A percentile compares a stretch with the other conserved stretches of the same genome.
Evolutionary conservation across 148 eudicot species (phyloP).

Genomic region (Rhododendron ferrugineum): DNA sequence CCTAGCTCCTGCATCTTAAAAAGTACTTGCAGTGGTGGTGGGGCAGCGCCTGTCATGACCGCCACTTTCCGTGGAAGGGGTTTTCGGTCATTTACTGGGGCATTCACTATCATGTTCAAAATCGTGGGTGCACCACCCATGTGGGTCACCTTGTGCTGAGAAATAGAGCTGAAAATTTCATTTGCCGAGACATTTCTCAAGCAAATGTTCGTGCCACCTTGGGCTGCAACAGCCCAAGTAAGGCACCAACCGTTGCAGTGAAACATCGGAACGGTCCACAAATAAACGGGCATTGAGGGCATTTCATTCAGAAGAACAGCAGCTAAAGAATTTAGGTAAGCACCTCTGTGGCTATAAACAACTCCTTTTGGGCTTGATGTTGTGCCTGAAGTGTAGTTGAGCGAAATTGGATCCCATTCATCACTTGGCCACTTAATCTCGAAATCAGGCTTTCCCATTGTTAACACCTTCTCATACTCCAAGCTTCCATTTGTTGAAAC

Average conservation of each 20-base stretch:
- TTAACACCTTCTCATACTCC: constrained; percentile 48
- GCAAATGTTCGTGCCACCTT: constrained; percentile 65
- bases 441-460: constrained; percentile 38
- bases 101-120: constrained; percentile 51
- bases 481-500: constrained; percentile 4
- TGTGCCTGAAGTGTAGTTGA: constrained; percentile 76
- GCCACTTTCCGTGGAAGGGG: constrained; percentile 42
- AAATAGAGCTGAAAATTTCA: constrained; percentile 38
- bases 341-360: constrained; percentile 69
- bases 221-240: constrained; percentile 70
- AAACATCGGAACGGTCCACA: constrained; percentile 79
- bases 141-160: constrained; percentile 40
- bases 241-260: constrained; percentile 88
- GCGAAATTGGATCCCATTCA: constrained; percentile 58
- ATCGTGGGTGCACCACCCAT: constrained; percentile 76
- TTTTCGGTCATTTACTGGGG: constrained; percentile 26
- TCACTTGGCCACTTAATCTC: constrained; percentile 42
- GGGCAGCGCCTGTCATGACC: constrained; percentile 62
- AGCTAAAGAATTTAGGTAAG: constrained; percentile 59
- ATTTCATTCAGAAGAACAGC: constrained; percentile 43
- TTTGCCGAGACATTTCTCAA: constrained; percentile 41
- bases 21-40: constrained; percentile 54
- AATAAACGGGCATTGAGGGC: constrained; percentile 42
- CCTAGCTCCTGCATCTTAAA: constrained; percentile 60
- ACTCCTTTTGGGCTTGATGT: constrained; percentile 80